Base-by-base conservation (phyloP, 345 rosid species). In the Erysimum cheiranthoides region DNA sequence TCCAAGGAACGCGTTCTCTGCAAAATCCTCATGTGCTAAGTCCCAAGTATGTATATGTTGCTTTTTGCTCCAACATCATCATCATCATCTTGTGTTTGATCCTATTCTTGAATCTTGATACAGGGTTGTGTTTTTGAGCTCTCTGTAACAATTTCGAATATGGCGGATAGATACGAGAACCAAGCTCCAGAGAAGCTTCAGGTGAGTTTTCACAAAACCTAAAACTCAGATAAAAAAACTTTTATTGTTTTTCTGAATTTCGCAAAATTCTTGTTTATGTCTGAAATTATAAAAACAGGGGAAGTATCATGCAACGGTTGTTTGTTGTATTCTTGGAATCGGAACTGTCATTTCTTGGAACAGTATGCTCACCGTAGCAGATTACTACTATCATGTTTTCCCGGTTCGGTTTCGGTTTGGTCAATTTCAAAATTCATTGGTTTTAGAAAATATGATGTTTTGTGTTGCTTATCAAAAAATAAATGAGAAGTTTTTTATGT, bases 271-370 rank as follows among this genome's bases (percentile, higher is more conserved):
- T 66, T 67, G 46, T 68, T 60, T 75, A 31, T 40, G 16, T 40
- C 2, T 66, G 14, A 36, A 21, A 14, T 31, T 6, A 14, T 4
- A 56, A 21, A 64, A 71, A 32, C 86, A 90, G 96, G 99, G 97
- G 56, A 93, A 84, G 73, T 66, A 5, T 61, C 79, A 82, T 69
- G 96, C 96, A 25, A 63, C 82, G 63, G 66, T 81, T 0, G 83
- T 91, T 45, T 92, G 96, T 43, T 89, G 91, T 88, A 34, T 89
- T 78, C 91, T 92, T 47, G 98, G 99, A 43, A 32, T 90, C 5
- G 97, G 97, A 43, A 75, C 92, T 11, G 87, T 92, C 5, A 73
- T 89, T 10, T 68, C 97, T 28, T 95, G 97, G 99, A 90, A 85
- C 71, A 90, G 93, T 73, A 82, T 95, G 92, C 73, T 92, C 18